Percentiles rank a stretch among this genome's conserved stretches.
Evolutionary conservation across 225 moss, liverwort and hornwort species (phyloP).

Genomic region (Neckera pumila): DNA sequence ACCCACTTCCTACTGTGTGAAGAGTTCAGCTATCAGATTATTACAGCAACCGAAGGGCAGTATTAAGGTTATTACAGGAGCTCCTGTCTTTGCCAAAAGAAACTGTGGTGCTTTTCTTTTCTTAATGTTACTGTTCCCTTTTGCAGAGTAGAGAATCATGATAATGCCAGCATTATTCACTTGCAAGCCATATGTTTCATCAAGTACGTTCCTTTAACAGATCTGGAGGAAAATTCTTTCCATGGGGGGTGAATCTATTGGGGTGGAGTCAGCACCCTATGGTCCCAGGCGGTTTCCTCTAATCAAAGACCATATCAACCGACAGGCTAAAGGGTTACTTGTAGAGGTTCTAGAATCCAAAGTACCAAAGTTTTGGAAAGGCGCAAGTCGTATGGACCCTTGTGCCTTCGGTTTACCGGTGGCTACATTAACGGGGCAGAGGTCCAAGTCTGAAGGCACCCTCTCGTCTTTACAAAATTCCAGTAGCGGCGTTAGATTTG

Average conservation of each 20-base stretch:
- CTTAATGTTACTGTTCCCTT: not conserved
- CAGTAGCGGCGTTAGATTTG: slow-evolving; percentile 10
- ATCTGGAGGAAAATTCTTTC: not conserved
- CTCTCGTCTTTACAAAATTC: not conserved
- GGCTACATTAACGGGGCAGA: slow-evolving; percentile 11
- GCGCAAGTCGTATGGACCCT: slow-evolving; percentile 6
- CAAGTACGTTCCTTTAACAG: not conserved
- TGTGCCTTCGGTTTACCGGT: slow-evolving; percentile 14
- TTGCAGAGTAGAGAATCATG: slow-evolving; percentile 14
- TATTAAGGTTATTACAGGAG: not conserved
- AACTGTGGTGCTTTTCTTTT: not conserved
- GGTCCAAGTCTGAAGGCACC: slow-evolving; percentile 8
- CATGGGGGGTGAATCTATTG: slow-evolving; percentile 33
- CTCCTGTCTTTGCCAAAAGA: not conserved
- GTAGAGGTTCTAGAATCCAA: slow-evolving; percentile 12
- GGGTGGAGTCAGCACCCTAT: slow-evolving; percentile 25
- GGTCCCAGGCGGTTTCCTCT: slow-evolving; percentile 5
- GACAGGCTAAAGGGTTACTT: not conserved
- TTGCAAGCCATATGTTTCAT: not conserved
- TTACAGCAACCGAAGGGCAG: not conserved
- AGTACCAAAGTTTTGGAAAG: slow-evolving; percentile 10
- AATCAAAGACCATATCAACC: not conserved
- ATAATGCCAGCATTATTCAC: not conserved
- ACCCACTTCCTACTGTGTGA: not conserved
- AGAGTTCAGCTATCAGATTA: not conserved